phyloP scores from a whole-genome alignment of 257 asterid species.

The Solanum stenotomum region DNA sequence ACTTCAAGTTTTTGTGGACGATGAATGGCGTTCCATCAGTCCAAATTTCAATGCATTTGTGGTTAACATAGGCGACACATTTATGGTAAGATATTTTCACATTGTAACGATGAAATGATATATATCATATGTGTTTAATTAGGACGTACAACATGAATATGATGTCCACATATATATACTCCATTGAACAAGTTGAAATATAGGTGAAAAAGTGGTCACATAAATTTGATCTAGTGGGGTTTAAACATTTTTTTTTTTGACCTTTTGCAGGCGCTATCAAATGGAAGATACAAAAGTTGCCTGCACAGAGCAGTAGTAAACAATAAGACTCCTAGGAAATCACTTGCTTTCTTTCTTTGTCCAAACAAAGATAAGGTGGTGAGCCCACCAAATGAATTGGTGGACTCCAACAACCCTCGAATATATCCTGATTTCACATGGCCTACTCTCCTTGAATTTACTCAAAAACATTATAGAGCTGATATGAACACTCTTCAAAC shows the following conservation, averaged over 20 bases:
- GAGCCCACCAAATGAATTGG: constrained; percentile 71
- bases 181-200: neutral
- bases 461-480: constrained; percentile 89
- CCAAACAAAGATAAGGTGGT: constrained; percentile 80
- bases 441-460: constrained; percentile 60
- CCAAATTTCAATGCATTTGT: constrained; percentile 64
- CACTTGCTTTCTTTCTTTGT: constrained; percentile 86
- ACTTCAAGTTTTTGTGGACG: constrained; percentile 71
- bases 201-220: neutral
- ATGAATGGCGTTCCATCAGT: constrained; percentile 56
- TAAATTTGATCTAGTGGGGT: neutral
- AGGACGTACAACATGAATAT: neutral
- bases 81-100: constrained; percentile 46
- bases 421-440: constrained; percentile 76
- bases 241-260: neutral
- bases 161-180: neutral
- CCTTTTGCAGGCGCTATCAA: constrained; percentile 69
- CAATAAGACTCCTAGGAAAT: constrained; percentile 59
- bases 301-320: constrained; percentile 95
- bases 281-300: constrained; percentile 87
- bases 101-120: neutral
- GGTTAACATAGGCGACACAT: constrained; percentile 93
- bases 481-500: constrained; percentile 75
- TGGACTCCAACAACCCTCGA: constrained; percentile 64
- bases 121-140: neutral